Percentiles rank a stretch among this genome's conserved stretches.
These are phyloP conservation scores for Chernovozyma sophiae-reginae DNA, from an alignment of 1,139 yeast genomes.

Conservation along the genomic window DNA sequence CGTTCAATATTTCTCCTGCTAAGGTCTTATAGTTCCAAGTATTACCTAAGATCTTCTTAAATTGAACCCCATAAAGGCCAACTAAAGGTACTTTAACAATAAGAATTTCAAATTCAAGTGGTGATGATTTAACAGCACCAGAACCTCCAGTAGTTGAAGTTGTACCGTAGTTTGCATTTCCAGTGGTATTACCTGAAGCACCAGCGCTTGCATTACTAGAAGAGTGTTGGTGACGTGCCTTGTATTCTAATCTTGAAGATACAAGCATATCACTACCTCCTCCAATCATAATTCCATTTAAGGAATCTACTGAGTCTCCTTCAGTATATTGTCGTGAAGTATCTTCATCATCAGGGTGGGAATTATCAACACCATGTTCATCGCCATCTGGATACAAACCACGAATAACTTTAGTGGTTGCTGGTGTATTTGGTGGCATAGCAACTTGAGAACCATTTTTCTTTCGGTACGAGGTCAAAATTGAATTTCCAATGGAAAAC, in stretches of 20 bases:
- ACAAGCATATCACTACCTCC: slow-evolving; percentile 68
- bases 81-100: slow-evolving; percentile 90
- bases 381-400: slow-evolving; percentile 38
- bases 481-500: slow-evolving; percentile 57
- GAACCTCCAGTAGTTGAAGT: not conserved
- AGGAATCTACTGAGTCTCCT: slow-evolving; percentile 63
- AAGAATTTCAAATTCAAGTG: slow-evolving; percentile 85
- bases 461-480: slow-evolving; percentile 43
- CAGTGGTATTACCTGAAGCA: slow-evolving; percentile 9
- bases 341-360: slow-evolving; percentile 24
- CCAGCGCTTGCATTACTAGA: slow-evolving; percentile 21
- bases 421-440: slow-evolving; percentile 51
- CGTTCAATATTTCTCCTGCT: slow-evolving; percentile 81
- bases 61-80: slow-evolving; percentile 89
- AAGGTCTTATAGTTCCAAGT: slow-evolving; percentile 95
- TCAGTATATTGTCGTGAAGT: slow-evolving; percentile 26
- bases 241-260: slow-evolving; percentile 56
- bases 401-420: slow-evolving; percentile 39
- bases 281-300: slow-evolving; percentile 42
- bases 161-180: not conserved
- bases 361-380: slow-evolving; percentile 30
- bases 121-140: slow-evolving; percentile 35
- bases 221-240: slow-evolving; percentile 32
- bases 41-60: slow-evolving; percentile 88
- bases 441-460: slow-evolving; percentile 43